Base-by-base conservation (phyloP, 2,329 filamentous ascomycete genomes). In the Clonostachys sp. region DNA sequence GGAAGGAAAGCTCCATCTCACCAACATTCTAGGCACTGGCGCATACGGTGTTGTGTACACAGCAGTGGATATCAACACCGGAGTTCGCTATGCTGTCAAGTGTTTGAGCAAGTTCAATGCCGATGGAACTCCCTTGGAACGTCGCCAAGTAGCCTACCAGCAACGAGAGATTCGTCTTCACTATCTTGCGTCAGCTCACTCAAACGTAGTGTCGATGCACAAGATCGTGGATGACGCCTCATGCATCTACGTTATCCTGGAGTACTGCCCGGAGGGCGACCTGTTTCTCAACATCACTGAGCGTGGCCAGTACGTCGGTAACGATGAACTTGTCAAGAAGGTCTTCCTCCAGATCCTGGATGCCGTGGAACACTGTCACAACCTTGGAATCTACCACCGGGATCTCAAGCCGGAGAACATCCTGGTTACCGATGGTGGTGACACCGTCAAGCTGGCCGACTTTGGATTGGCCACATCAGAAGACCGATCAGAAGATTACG, bases 341-440 rank as follows among this genome's bases (percentile, higher is more conserved):
- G 86, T 91, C 48, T 97, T 97, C 68, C 82, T 97, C 53, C 94
- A 99, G 70, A 89, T 99, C 61, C 71, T 99, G 78, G 89, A 96
- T 77, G 94, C 94, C 67, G 92, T 97, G 55, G 87, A 94, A 64
- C 89, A 91, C 72, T 97, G 94, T 80, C 94, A 99, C 70, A 83
- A 82, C 56, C 74, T 91, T 61, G 91, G 91, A 61, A 95, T 99
- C 64, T 99, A 95, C 77, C 94, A 99, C 70, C 81, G 94, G 70
- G 94, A 99, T 67, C 77, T 99, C 53, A 99, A 99, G 78, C 94
- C 94, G 50, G 94, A 99, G 75, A 99, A 99, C 70, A 90, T 99
- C 56, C 75, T 99, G 62, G 92, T 99, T 48, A 87, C 88, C 59
- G 87, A 96, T 72, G 77, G 85, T 54, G 92, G 92, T 55, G 83